Evolutionary conservation across 2,329 filamentous ascomycete species (phyloP), one percentile per base, ranked within the genome.

Genomic region (Biscogniauxia marginata): DNA sequence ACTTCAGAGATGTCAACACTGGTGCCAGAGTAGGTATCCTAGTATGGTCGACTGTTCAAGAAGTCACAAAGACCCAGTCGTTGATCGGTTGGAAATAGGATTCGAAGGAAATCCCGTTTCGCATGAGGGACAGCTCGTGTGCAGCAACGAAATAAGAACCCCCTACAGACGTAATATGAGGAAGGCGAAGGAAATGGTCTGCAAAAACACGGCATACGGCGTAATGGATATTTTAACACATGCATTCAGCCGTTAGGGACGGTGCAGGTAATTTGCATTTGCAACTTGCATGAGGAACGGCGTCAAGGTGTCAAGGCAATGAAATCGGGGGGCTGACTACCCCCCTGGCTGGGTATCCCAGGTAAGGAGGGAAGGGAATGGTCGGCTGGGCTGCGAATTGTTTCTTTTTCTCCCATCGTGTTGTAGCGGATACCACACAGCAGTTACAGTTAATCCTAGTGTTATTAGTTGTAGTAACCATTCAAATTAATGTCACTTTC

Each of bases 1-100:
- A 56, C 52, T 8, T 55, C 67, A n/a, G 66, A 69, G 22, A 54
- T 61, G n/a, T 54, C 59, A 13, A 58, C 63, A 25, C 54, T 57
- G 30, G 53, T 62, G 49, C 57, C 63, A 13, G 61, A 65, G 51
- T 25, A 59, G 19, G 59, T 62, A n/a, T 62, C 46, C 24, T 44
- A 58, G 45, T 19, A 24, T 30, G 46, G n/a, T n/a, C 30, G 30
- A 16, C 30, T 39, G 30, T 39, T 39, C 30, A 39, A 39, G 30
- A 39, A n/a, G n/a, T n/a, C n/a, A n/a, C 30, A 39, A 16, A 39
- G 30, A 39, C 13, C 30, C 30, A 39, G 21, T 20, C 45, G 21
- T 46, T 46, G 19, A 20, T 20, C 9, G 21, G 11, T 46, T 23
- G 45, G 45, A 9, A 46, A 46, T 9, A 49, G 24, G 20, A 49